Evolutionary conservation across 2,329 filamentous ascomycete species (phyloP).

Genomic region (Trichophyton equinum): DNA sequence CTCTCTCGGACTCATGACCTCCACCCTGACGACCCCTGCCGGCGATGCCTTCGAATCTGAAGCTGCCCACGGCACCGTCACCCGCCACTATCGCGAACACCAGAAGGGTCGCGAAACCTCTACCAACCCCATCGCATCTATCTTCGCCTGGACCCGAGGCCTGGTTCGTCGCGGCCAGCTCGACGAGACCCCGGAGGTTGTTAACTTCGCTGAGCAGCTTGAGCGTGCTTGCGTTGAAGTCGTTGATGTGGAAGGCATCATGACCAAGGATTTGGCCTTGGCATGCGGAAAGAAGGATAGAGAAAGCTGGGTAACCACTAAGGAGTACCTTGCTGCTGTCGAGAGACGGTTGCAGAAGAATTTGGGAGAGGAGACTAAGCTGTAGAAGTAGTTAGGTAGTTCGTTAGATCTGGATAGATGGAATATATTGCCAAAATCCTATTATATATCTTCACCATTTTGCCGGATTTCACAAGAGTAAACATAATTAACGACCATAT

Average conservation of each 20-base stretch:
- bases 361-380: slow-evolving; percentile 31
- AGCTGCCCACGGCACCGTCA: slow-evolving; percentile 95
- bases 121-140: slow-evolving; percentile 96
- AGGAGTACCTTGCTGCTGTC: slow-evolving; percentile 82
- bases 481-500: neutral
- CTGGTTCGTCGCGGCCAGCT: slow-evolving; percentile 86
- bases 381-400: neutral
- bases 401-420: neutral
- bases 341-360: slow-evolving; percentile 75
- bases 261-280: slow-evolving; percentile 98
- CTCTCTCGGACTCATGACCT: slow-evolving; percentile 96
- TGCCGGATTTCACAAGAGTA: neutral
- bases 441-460: neutral
- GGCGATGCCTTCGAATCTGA: slow-evolving; percentile 96
- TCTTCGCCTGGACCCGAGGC: slow-evolving; percentile 97
- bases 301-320: slow-evolving; percentile 79
- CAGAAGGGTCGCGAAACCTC: slow-evolving; percentile 96
- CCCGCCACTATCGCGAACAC: slow-evolving; percentile 96
- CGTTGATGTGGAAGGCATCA: slow-evolving; percentile 85
- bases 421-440: neutral
- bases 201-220: slow-evolving; percentile 79
- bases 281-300: slow-evolving; percentile 79
- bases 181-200: slow-evolving; percentile 81
- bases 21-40: slow-evolving; percentile 88
- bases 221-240: slow-evolving; percentile 92